phyloP scores from a whole-genome alignment of 768 basidiomycete genomes.

The Tylopilus intermedius region DNA sequence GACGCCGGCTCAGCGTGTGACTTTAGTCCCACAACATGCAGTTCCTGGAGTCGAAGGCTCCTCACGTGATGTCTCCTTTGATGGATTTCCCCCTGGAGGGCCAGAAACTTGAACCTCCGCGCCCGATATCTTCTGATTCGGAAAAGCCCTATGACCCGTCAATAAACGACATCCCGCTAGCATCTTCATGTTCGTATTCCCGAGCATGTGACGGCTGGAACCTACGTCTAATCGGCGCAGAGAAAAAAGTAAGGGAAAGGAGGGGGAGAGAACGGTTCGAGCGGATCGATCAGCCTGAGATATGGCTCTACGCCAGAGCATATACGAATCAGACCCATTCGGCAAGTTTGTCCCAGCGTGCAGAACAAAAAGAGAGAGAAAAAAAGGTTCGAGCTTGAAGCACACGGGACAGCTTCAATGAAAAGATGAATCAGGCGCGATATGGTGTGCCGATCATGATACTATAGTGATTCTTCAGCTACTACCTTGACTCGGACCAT shows the following conservation, averaged over 20 bases:
- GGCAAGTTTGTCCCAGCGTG: conserved; percentile 14
- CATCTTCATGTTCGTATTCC: neutral
- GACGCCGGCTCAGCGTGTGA: no score
- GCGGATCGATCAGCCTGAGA: conserved; percentile 12
- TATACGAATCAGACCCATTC: conserved; percentile 17
- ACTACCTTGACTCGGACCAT: neutral
- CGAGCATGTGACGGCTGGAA: conserved; percentile 5
- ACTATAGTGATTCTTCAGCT: conserved; percentile 39
- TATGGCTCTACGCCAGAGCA: neutral
- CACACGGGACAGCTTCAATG: conserved; percentile 2
- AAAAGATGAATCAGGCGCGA: conserved; percentile 62
- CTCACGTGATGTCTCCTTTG: no score
- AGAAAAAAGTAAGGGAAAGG: neutral
- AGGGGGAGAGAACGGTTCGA: neutral
- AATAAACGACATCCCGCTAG: conserved; percentile 1
- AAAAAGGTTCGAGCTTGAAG: no score
- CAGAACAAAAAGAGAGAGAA: neutral
- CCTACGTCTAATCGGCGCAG: conserved; percentile 13
- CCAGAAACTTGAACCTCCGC: neutral
- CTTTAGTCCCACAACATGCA: no score
- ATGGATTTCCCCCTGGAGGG: no score
- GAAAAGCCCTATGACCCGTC: neutral
- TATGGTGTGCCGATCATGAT: conserved; percentile 87
- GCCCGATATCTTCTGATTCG: neutral
- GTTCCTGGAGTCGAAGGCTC: no score